A percentile compares a stretch with the other conserved stretches of the same genome.
Evolutionary conservation across 78 protist species (phyloP).

Genomic region (Tieghemostelium lacteum): DNA sequence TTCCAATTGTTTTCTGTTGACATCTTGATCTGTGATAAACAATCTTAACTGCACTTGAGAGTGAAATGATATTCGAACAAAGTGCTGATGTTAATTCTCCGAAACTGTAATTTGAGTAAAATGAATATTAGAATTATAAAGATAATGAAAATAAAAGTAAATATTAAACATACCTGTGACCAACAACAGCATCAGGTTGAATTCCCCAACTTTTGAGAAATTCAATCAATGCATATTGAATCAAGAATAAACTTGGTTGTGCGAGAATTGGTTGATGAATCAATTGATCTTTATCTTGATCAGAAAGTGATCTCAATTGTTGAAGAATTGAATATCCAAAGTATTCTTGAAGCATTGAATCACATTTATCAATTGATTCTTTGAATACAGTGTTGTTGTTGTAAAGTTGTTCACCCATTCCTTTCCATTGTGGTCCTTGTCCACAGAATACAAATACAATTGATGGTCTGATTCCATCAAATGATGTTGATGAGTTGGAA

Average conservation of each 20-base stretch:
- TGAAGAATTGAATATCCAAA: conserved; percentile 1
- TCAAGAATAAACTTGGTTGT: conserved; percentile 30
- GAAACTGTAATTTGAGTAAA: too few relatives aligned
- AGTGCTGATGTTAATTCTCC: conserved; percentile 24
- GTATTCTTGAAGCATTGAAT: neutral
- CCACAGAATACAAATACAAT: conserved; percentile 67
- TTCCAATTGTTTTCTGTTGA: conserved; percentile 17
- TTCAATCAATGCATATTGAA: conserved; percentile 44
- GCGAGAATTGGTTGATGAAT: conserved; percentile 33
- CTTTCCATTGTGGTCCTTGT: conserved; percentile 70
- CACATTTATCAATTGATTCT: neutral
- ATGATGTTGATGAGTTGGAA: neutral
- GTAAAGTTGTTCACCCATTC: conserved; percentile 38
- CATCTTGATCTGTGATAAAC: neutral
- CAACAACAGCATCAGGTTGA: conserved; percentile 24
- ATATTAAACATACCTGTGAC: too few relatives aligned
- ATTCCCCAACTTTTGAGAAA: conserved; percentile 32
- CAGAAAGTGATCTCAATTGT: neutral
- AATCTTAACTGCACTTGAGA: neutral
- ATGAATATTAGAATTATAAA: neutral
- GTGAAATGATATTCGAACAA: neutral
- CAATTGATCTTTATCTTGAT: neutral
- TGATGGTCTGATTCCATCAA: neutral
- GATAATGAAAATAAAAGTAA: too few relatives aligned
- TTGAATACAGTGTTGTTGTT: neutral